Evolutionary conservation across 805 yeast species (phyloP), one percentile per base, ranked within the genome.

Genomic region (Starmerella kuoi): DNA sequence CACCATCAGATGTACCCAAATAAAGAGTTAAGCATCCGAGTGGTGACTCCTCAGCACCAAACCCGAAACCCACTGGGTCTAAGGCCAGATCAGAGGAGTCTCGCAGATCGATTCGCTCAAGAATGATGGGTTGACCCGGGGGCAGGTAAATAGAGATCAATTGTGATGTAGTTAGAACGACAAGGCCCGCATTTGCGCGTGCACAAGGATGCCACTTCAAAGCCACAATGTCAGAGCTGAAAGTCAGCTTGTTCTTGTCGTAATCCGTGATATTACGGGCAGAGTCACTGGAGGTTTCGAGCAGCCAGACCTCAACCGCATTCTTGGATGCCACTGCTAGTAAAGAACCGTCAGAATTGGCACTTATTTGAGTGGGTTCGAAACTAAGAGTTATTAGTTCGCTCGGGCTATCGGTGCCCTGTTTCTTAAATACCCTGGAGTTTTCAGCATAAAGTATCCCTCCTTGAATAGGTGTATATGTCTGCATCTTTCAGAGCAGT

Each of bases 1-100:
- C 82, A 12, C 79, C 76, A 40, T 74, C 79, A 8, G 61, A 55
- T 8, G 69, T 69, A 40, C 75, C 51, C 7, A 77, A 54, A 51
- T 70, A 75, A 18, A 80, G 59, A 0, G 81, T 68, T 39, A 79
- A 52, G 2, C 67, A 65, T 11, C 77, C 78, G 17, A 57, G 48
- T 1, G 53, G 50, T 1, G 54, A 57, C 2, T 49, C 55, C 2
- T 37, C 40, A 2, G 74, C 57, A 34, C 78, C 75, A 60, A 76
- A 64, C 38, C 63, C 40, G 48, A 69, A 61, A 21, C 76, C 60
- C 32, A 67, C 63, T 38, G 62, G 53, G 15, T 50, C 56, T 7
- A 43, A 6, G 6, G 27, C 24, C 2, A 44, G 15, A 14, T 20
- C 31, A 3, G 32, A 35, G 21, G 22, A 25, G 19, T 41, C 46